These are phyloP conservation scores for Lactarius psammicola DNA, from an alignment of 768 basidiomycete genomes.

Conservation along the genomic window DNA sequence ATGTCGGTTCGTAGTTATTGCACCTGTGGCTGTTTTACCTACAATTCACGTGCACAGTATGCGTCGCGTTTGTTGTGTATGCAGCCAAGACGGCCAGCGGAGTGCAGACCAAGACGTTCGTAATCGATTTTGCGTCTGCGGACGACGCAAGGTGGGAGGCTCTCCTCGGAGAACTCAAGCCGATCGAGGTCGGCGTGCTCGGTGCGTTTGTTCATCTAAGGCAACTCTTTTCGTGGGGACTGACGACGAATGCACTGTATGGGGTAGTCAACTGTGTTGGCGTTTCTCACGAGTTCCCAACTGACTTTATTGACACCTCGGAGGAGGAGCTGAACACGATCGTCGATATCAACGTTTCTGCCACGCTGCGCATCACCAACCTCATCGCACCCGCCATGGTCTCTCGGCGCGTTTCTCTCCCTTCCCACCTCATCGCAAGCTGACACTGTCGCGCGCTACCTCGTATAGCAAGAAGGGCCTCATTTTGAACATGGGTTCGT, in stretches of 20 bases:
- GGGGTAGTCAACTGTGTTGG: constrained; percentile 98
- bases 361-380: constrained; percentile 77
- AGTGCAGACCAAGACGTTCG: constrained; percentile 60
- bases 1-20: constrained; percentile 60
- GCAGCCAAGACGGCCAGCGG: constrained; percentile 31
- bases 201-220: constrained; percentile 45
- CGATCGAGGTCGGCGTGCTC: constrained; percentile 73
- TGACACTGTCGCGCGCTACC: not conserved
- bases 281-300: constrained; percentile 83
- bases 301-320: constrained; percentile 74
- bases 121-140: constrained; percentile 70
- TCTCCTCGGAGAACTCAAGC: constrained; percentile 47
- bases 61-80: too few species aligned
- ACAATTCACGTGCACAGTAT: constrained; percentile 2
- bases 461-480: constrained; percentile 69
- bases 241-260: too few species aligned
- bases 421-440: not conserved
- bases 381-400: constrained; percentile 83
- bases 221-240: not conserved
- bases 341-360: constrained; percentile 79
- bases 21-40: not conserved
- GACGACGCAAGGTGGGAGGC: constrained; percentile 52
- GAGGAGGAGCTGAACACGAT: constrained; percentile 80
- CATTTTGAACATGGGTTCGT: constrained; percentile 89
- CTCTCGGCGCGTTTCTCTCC: constrained; percentile 46